Conservation (phyloP, 768 basidiomycete genomes). For the Mrakia blollopis region DNA sequence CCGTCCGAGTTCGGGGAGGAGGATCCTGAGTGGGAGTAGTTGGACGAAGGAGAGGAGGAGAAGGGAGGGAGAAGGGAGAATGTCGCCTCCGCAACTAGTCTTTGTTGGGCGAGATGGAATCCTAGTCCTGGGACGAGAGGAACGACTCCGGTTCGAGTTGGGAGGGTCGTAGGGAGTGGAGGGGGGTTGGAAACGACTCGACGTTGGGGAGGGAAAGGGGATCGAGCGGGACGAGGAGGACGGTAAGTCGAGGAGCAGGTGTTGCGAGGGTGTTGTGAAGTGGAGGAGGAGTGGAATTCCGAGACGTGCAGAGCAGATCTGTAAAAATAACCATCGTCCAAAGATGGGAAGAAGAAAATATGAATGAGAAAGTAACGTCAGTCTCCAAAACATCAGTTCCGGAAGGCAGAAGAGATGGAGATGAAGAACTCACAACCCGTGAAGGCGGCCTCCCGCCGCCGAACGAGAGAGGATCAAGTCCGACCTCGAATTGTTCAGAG, state of each 20-base stretch:
- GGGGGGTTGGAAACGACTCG: not conserved
- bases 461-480: not conserved
- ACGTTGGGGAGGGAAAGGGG: not conserved
- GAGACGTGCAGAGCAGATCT: constrained; percentile 5
- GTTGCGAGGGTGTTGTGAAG: not conserved
- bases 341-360: not conserved
- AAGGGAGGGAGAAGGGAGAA: not conserved
- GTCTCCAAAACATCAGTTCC: not conserved
- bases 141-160: not conserved
- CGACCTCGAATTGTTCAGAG: not conserved
- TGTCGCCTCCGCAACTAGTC: not conserved
- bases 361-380: not conserved
- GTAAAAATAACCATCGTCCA: too few relatives aligned
- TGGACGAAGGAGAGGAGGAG: constrained; percentile 16
- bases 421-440: not conserved
- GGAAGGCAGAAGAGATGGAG: not conserved
- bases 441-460: not conserved
- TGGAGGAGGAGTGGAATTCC: not conserved
- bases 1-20: constrained; percentile 1
- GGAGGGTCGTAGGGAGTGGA: not conserved
- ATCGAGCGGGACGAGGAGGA: constrained; percentile 5
- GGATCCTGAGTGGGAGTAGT: constrained; percentile 15
- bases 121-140: constrained; percentile 17
- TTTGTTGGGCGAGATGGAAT: constrained; percentile 13
- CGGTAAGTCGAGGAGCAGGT: not conserved